Evolutionary conservation across 768 basidiomycete species (phyloP), one percentile per base, ranked within the genome.

Genomic region (Suillus weaverae): DNA sequence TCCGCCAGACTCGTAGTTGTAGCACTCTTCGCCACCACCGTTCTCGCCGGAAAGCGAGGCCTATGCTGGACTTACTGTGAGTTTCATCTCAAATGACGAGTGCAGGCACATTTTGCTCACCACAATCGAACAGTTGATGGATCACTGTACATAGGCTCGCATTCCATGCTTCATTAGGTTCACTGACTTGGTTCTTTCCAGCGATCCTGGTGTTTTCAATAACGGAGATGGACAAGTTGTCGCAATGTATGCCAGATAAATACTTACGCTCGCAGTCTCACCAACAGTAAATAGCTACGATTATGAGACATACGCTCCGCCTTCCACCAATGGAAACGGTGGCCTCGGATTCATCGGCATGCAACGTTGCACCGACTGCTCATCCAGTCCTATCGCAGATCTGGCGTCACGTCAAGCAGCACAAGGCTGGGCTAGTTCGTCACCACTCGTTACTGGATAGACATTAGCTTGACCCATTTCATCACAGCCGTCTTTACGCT

Each of bases 341-440:
- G 78, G 79, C 9, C 75, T 79, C 13, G 71, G 70, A 5, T 79
- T 80, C 67, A 77, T 79, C 6, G 78, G 78, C 13, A 80, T 73
- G 78, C 79, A 79, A 61, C 77, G 74, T 10, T 80, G 77, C 62
- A 57, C 70, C 6, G 77, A 80, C 51, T 79, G 78, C n/a, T 62
- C 26, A 62, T 79, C 78, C 8, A 79, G 78, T 35, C 78, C 78
- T 3, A 71, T 79, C 11, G 68, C 66, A 5, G 63, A 73, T 32
- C 75, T 79, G 30, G 63, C 68, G 18, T 63, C 72, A 39, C 79
- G 77, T 65, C 77, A 74, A 71, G 20, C 76, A 59, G 30, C 69
- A 13, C 74, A 77, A 56, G 66, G 66, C 6, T 77, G 76, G 76
- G 67, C 69, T 36, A 78, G 76, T 77, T 66, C 5, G 76, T 70